Conservation (phyloP, 805 yeast species). For the Suhomyces sp. region DNA sequence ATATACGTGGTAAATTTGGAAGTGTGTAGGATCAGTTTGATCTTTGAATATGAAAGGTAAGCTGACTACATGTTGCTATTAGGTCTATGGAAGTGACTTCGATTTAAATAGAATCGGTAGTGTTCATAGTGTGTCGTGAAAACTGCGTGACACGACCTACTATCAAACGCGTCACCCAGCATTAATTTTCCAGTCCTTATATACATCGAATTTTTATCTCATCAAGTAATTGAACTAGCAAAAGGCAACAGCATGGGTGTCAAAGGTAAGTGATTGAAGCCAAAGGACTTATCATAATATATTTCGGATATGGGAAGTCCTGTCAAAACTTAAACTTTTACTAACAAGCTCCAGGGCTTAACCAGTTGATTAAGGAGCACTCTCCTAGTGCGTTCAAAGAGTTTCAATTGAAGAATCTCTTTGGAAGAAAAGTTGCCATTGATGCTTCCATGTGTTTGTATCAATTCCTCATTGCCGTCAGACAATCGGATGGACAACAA, state of each 20-base stretch:
- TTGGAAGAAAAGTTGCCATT: slow-evolving; percentile 96
- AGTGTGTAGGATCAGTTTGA: no score
- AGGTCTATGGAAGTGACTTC: no score
- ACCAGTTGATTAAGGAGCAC: slow-evolving; percentile 82
- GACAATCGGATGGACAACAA: slow-evolving; percentile 96
- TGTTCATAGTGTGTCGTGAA: no score
- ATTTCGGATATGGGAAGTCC: neutral
- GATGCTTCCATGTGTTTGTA: slow-evolving; percentile 96
- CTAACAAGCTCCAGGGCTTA: slow-evolving; percentile 60
- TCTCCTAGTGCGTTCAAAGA: slow-evolving; percentile 80
- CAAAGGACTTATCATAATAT: no score
- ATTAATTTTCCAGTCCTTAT: no score
- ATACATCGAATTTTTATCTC: no score
- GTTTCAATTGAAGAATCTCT: slow-evolving; percentile 78
- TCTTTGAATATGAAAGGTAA: no score
- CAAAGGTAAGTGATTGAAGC: slow-evolving; percentile 20
- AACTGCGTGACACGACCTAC: slow-evolving; percentile 3
- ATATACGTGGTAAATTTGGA: no score
- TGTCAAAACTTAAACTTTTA: neutral
- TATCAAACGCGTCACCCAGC: slow-evolving; percentile 1
- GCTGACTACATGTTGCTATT: no score
- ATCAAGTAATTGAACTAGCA: neutral
- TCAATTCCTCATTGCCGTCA: slow-evolving; percentile 92
- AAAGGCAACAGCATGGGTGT: slow-evolving; percentile 24
- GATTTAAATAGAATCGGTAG: no score